A percentile compares a stretch with the other conserved stretches of the same genome.
Conservation (phyloP, 2,329 filamentous ascomycete species). For the Monosporascus sp. region DNA sequence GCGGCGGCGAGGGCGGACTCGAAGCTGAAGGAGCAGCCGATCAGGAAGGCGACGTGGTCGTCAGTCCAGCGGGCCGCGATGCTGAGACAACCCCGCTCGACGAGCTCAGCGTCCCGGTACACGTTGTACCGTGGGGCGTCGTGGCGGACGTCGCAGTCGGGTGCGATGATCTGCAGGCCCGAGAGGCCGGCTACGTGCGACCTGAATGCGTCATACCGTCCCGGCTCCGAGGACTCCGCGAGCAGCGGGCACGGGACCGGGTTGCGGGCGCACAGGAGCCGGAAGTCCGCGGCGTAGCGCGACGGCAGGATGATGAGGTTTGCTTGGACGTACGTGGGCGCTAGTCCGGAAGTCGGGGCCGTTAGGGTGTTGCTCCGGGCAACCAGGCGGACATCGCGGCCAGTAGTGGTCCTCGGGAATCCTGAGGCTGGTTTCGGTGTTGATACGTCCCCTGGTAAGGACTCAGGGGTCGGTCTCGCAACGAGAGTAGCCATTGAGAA, state of each 20-base stretch:
- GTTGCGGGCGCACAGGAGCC: constrained; percentile 53
- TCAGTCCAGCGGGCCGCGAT: constrained; percentile 47
- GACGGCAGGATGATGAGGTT: constrained; percentile 57
- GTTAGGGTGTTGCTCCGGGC: constrained; percentile 35
- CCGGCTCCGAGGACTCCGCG: constrained; percentile 41
- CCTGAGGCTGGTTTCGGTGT: too few relatives aligned
- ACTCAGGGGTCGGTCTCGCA: not conserved
- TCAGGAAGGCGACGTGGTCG: constrained; percentile 56
- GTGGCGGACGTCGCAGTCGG: constrained; percentile 47
- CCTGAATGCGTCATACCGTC: constrained; percentile 34
- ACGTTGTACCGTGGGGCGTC: constrained; percentile 55
- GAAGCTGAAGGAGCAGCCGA: constrained; percentile 61
- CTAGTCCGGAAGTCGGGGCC: constrained; percentile 46
- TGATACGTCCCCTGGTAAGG: not conserved
- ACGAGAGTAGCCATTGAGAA: not conserved
- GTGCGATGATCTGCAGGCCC: constrained; percentile 22
- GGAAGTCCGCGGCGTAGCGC: constrained; percentile 51
- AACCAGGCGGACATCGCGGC: constrained; percentile 35
- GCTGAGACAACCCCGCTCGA: constrained; percentile 32
- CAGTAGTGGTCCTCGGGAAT: constrained; percentile 17
- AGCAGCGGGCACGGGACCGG: constrained; percentile 58
- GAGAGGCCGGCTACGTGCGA: constrained; percentile 21
- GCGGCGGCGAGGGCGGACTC: constrained; percentile 48
- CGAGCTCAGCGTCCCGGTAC: constrained; percentile 43
- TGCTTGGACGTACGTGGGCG: constrained; percentile 52